Percentiles rank a stretch among this genome's conserved stretches.
phyloP scores from a whole-genome alignment of 139 green algal genomes.

The Asterochloris sp. region DNA sequence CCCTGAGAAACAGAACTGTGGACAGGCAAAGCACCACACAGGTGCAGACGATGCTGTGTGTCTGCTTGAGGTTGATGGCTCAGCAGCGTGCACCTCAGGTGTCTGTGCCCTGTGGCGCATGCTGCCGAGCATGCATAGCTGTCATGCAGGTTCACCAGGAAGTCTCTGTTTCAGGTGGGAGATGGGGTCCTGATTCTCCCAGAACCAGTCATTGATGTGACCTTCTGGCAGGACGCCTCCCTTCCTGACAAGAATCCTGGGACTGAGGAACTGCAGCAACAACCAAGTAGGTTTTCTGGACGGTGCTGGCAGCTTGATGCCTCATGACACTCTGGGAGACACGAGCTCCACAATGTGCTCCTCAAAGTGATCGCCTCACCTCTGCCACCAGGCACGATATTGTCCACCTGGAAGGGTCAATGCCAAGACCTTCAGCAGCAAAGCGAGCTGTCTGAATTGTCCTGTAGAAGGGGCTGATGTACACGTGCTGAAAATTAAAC shows the following conservation, averaged over 20 bases:
- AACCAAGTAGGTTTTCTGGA: not conserved
- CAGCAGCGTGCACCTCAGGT: no score
- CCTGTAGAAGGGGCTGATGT: conserved; percentile 20
- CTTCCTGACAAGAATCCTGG: conserved; percentile 26
- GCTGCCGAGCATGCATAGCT: no score
- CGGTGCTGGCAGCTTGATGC: not conserved
- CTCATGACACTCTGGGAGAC: not conserved
- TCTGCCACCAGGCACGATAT: not conserved
- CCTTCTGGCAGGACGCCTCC: conserved; percentile 14
- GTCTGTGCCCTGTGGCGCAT: no score
- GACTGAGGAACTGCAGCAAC: conserved; percentile 20
- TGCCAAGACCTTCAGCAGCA: no score
- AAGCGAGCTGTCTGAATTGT: not conserved
- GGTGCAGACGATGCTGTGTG: no score
- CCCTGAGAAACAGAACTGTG: no score
- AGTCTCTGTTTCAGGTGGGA: no score
- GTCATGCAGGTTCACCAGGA: no score
- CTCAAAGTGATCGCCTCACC: no score
- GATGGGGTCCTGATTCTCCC: conserved; percentile 12
- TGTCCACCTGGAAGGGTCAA: not conserved
- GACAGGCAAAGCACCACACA: no score
- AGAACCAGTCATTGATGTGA: conserved; percentile 28
- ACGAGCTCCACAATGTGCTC: no score
- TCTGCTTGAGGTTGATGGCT: no score
- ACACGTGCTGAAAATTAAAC: conserved; percentile 16